Evolutionary conservation across 2,329 filamentous ascomycete genomes (phyloP), one percentile per base, ranked within the genome.

Genomic region (Sporothrix pseudoabietina): DNA sequence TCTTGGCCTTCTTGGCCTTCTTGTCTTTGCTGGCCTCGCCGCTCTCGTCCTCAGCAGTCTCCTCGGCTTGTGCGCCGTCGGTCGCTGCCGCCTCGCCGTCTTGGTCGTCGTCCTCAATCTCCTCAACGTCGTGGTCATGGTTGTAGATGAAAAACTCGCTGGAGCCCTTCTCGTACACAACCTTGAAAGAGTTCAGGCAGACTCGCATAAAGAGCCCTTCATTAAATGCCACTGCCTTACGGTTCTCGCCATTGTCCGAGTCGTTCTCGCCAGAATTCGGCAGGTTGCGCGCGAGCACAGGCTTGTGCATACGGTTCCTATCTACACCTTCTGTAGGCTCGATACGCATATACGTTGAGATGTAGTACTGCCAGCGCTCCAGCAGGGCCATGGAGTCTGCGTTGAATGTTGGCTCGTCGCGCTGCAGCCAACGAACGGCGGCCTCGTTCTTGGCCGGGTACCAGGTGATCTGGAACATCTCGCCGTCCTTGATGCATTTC

Each of bases 321-420:
- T 87, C 84, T 2, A 96, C 87, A 16, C 92, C 92, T 81, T 96
- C 93, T 0, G 96, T 99, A 1, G 93, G 92, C 79, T 97, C 94
- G 32, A 94, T 88, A 76, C 94, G 93, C 77, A 94, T 92, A 81
- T 92, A 98, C 0, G 94, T 94, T 22, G 95, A 94, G 73, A 97
- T 93, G 80, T 99, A 99, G 83, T 97, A 97, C 78, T 95, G 93
- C 96, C 96, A 99, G 54, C 90, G 87, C 75, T 94, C 90, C 73
- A 91, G 91, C 69, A 90, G 88, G 79, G 96, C 92, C 85, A 97
- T 91, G 77, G 97, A 94, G 77, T 97, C 93, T 79, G 91, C 91
- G 77, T 96, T 94, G 80, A 97, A 94, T 0, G 97, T 92, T 55
- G 89, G 90, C 77, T 92, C 90, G 69, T 91, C 89, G 71, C 88